phyloP scores from a whole-genome alignment of 2,329 filamentous ascomycete genomes.

The Aspergillus sp. region DNA sequence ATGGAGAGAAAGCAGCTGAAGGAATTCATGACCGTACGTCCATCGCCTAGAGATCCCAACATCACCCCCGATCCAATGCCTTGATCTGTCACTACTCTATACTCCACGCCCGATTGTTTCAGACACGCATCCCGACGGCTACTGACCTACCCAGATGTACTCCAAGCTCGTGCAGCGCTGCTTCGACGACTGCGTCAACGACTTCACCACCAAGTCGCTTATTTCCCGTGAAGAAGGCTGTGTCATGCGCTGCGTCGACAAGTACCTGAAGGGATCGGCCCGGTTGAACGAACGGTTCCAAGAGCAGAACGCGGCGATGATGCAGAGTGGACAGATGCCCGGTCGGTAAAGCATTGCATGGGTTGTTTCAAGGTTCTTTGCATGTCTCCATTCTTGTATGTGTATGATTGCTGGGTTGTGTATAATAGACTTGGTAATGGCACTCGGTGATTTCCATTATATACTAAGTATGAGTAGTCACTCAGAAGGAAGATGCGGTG shows the following conservation, averaged over 20 bases:
- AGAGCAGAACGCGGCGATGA: slow-evolving; percentile 68
- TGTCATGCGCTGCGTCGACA: slow-evolving; percentile 91
- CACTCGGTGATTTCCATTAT: slow-evolving; percentile 2
- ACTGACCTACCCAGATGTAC: slow-evolving; percentile 55
- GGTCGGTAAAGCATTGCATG: slow-evolving; percentile 31
- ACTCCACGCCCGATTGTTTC: too few relatives aligned
- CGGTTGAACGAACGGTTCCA: slow-evolving; percentile 89
- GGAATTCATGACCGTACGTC: slow-evolving; percentile 92
- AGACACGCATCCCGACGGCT: too few relatives aligned
- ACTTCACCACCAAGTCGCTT: slow-evolving; percentile 97
- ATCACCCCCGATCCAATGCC: background rate
- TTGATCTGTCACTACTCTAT: background rate
- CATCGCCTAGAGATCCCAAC: slow-evolving; percentile 2
- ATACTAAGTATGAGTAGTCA: too few relatives aligned
- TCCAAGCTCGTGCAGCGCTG: slow-evolving; percentile 62
- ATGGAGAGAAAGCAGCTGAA: slow-evolving; percentile 99
- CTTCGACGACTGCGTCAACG: slow-evolving; percentile 95
- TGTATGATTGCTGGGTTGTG: slow-evolving; percentile 7
- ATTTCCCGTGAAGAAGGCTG: slow-evolving; percentile 85
- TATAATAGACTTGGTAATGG: slow-evolving; percentile 21
- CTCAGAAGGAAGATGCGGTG: too few relatives aligned
- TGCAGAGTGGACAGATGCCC: slow-evolving; percentile 55
- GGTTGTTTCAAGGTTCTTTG: slow-evolving; percentile 8
- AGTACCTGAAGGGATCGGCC: slow-evolving; percentile 89
- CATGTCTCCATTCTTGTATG: background rate